Percentiles rank a stretch among this genome's conserved stretches.
Conservation (phyloP, 495 filamentous ascomycete genomes). For the Hypoxylon fragiforme region DNA sequence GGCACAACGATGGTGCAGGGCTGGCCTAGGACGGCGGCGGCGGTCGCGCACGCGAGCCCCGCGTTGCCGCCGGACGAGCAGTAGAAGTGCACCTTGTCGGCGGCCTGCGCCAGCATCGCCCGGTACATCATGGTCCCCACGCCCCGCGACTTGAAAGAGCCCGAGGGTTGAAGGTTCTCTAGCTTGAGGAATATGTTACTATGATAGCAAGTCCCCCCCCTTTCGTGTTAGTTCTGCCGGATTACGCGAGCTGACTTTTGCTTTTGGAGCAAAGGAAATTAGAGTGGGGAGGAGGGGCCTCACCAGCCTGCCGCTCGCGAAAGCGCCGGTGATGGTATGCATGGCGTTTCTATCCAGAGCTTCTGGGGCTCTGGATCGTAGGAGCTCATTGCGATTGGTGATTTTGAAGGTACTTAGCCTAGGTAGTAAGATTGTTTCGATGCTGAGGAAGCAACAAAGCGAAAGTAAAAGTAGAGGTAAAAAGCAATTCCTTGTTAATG, state of each 20-base stretch:
- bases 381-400: constrained; percentile 43
- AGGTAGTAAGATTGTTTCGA: not conserved
- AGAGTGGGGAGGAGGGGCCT: constrained; percentile 17
- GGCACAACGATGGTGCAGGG: constrained; percentile 85
- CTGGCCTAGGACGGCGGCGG: constrained; percentile 67
- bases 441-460: not conserved
- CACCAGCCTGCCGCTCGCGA: constrained; percentile 76
- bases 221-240: too few relatives aligned
- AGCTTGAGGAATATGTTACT: constrained; percentile 88
- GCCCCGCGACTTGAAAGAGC: constrained; percentile 93
- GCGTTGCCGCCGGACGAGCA: constrained; percentile 89
- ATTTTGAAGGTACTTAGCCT: too few relatives aligned
- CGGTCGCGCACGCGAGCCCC: constrained; percentile 84
- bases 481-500: too few relatives aligned
- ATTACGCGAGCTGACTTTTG: constrained; percentile 13
- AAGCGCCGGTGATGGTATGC: constrained; percentile 67
- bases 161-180: constrained; percentile 88
- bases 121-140: constrained; percentile 78
- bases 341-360: constrained; percentile 75
- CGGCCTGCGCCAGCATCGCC: constrained; percentile 42
- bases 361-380: constrained; percentile 40
- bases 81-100: constrained; percentile 72
- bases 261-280: not conserved
- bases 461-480: not conserved
- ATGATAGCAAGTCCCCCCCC: too few relatives aligned